Evolutionary conservation across 805 yeast genomes (phyloP).

Genomic region (Wickerhamiella qilinensis): DNA sequence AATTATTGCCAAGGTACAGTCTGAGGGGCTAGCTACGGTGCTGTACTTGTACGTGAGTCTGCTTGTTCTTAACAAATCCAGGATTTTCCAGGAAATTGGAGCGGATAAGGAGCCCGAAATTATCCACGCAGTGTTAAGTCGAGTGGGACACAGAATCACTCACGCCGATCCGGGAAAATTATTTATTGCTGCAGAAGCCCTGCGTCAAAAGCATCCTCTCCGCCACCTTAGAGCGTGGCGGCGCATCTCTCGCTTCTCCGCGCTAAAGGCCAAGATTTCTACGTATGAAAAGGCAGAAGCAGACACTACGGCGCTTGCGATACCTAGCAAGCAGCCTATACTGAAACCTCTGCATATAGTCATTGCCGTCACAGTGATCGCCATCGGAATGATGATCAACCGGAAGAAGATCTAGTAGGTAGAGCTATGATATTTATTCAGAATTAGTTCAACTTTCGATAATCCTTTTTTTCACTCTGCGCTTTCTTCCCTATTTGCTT

Average conservation of each 20-base stretch:
- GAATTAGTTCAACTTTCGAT: no score
- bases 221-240: slow-evolving; percentile 12
- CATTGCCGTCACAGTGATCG: no score
- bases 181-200: slow-evolving; percentile 10
- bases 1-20: slow-evolving; percentile 56
- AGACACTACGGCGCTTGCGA: no score
- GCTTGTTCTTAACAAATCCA: slow-evolving; percentile 11
- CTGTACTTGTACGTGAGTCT: slow-evolving; percentile 46
- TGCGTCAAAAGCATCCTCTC: slow-evolving; percentile 13
- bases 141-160: slow-evolving; percentile 13
- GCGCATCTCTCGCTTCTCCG: slow-evolving; percentile 20
- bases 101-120: slow-evolving; percentile 25
- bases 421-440: no score
- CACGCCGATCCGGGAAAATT: slow-evolving; percentile 8
- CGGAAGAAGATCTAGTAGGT: no score
- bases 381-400: no score
- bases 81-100: slow-evolving; percentile 22
- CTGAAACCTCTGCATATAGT: no score
- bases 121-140: slow-evolving; percentile 26
- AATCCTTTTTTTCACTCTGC: no score
- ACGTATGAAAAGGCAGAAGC: no score
- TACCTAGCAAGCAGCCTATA: no score
- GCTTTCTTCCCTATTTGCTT: no score
- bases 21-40: slow-evolving; percentile 36
- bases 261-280: slow-evolving; percentile 19